These are phyloP conservation scores for Tricholomella constricta DNA, from an alignment of 768 basidiomycete species.

Conservation along the genomic window DNA sequence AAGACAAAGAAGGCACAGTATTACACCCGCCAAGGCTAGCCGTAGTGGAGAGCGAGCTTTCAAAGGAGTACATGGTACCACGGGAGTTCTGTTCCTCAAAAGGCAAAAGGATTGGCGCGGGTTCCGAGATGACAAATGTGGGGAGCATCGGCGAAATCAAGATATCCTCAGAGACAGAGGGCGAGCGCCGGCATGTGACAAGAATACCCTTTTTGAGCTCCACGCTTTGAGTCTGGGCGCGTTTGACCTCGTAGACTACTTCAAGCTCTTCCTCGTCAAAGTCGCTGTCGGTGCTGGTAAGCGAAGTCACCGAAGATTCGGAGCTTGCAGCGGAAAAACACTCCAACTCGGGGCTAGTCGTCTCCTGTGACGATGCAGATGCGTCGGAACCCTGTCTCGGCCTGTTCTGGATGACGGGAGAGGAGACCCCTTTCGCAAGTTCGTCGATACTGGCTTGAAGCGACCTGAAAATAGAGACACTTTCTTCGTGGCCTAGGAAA, in stretches of 20 bases:
- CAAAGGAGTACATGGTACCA: constrained; percentile 6
- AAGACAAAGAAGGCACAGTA: constrained; percentile 16
- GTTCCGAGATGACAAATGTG: constrained; percentile 24
- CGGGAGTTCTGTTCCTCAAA: constrained; percentile 8
- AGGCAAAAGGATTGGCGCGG: constrained; percentile 9
- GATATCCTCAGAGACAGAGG: constrained; percentile 5
- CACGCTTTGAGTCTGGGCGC: constrained; percentile 51
- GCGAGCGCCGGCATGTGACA: constrained; percentile 31
- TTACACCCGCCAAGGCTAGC: neutral
- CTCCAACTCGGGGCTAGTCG: constrained; percentile 22
- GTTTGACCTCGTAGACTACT: constrained; percentile 45
- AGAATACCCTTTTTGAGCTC: constrained; percentile 51
- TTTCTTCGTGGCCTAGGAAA: constrained; percentile 10
- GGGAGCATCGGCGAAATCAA: constrained; percentile 15
- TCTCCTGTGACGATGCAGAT: constrained; percentile 31
- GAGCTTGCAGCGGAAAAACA: constrained; percentile 17
- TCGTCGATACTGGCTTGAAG: constrained; percentile 26
- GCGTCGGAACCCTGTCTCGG: constrained; percentile 32
- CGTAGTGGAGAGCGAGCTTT: constrained; percentile 5
- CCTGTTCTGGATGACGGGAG: constrained; percentile 14
- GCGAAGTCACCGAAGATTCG: constrained; percentile 25
- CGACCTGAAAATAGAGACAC: constrained; percentile 24
- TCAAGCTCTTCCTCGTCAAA: constrained; percentile 29
- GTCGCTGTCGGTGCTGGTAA: constrained; percentile 20
- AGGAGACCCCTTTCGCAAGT: constrained; percentile 17